A percentile compares a stretch with the other conserved stretches of the same genome.
These are phyloP conservation scores for Pterocarpus macrocarpus DNA, from an alignment of 306 rosid genomes.

Conservation along the genomic window DNA sequence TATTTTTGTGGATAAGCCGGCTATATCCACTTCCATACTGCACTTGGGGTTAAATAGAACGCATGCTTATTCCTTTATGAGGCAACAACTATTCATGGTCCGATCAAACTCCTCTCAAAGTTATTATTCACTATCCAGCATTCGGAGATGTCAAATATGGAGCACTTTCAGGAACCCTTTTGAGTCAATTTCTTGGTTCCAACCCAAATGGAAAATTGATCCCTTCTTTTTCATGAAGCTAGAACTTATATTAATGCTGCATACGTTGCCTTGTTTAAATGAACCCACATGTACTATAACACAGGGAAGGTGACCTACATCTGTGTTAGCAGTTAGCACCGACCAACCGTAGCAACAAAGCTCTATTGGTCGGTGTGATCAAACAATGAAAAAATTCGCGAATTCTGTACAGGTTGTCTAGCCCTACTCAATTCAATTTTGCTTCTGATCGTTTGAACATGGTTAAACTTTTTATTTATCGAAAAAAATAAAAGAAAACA, in stretches of 20 bases:
- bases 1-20: no score
- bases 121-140: background rate
- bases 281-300: slow-evolving; percentile 27
- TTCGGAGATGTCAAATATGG: background rate
- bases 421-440: no score
- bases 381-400: background rate
- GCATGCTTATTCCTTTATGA: background rate
- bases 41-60: background rate
- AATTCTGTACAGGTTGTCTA: no score
- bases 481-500: no score
- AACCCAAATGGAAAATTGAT: background rate
- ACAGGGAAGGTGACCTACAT: slow-evolving; percentile 1
- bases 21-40: no score
- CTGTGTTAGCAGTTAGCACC: slow-evolving; percentile 1
- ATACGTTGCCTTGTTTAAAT: slow-evolving; percentile 27
- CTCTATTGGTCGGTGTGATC: background rate
- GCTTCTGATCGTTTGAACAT: no score
- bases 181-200: background rate
- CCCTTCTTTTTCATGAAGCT: background rate
- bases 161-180: no score
- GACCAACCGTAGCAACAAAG: background rate
- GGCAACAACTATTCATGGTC: background rate
- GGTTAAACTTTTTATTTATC: no score
- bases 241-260: background rate
- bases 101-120: background rate